Evolutionary conservation across 2,329 filamentous ascomycete genomes (phyloP).

Genomic region (Sclerotinia nivalis): DNA sequence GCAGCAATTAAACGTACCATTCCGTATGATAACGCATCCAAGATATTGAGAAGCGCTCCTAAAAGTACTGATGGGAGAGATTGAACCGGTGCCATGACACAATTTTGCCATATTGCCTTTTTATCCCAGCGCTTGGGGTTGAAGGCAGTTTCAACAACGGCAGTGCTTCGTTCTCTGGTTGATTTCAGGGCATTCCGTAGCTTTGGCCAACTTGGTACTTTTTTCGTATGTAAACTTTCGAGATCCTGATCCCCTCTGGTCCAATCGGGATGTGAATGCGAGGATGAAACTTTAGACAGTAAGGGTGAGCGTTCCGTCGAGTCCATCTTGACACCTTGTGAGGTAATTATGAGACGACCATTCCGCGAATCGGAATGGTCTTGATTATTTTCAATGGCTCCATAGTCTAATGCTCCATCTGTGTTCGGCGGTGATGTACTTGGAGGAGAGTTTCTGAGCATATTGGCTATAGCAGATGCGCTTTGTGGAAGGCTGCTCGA

Average conservation of each 20-base stretch:
- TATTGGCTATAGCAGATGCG: conserved; percentile 51
- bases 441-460: conserved; percentile 48
- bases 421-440: conserved; percentile 30
- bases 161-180: conserved; percentile 31
- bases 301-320: conserved; percentile 39
- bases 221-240: conserved; percentile 34
- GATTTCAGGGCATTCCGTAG: conserved; percentile 33
- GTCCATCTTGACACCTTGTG: conserved; percentile 32
- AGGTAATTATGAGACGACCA: conserved; percentile 33
- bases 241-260: conserved; percentile 40
- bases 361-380: conserved; percentile 23
- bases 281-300: conserved; percentile 30
- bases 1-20: conserved; percentile 37
- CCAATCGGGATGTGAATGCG: conserved; percentile 36
- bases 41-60: conserved; percentile 84
- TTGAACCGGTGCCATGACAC: conserved; percentile 65
- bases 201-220: conserved; percentile 36
- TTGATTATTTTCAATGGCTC: conserved; percentile 23
- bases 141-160: conserved; percentile 42
- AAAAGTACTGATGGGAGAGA: conserved; percentile 85
- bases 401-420: conserved; percentile 17
- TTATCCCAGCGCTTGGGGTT: conserved; percentile 74
- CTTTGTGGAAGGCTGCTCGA: conserved; percentile 41
- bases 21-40: conserved; percentile 94
- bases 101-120: conserved; percentile 62